A percentile compares a stretch with the other conserved stretches of the same genome.
Conservation (phyloP, 1,284 basidiomycete species). For the Hypsizygus ulmarius region DNA sequence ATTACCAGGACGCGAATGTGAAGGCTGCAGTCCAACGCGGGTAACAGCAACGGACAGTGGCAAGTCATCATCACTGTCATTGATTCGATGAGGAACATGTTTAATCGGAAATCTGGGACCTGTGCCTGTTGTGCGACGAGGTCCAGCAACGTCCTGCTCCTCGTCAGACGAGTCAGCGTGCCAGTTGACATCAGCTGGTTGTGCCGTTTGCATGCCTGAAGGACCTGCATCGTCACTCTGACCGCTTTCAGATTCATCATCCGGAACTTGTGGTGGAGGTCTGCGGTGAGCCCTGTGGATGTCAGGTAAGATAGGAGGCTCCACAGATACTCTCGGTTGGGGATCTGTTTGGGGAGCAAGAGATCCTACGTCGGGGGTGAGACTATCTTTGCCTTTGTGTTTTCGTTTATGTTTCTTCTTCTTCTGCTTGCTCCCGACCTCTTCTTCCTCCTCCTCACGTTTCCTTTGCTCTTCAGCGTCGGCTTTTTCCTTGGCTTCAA, state of each 20-base stretch:
- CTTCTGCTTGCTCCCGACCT: constrained; percentile 41
- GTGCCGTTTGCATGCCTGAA: constrained; percentile 1
- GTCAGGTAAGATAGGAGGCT: constrained; percentile 54
- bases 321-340: constrained; percentile 37
- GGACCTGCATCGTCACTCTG: constrained; percentile 38
- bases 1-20: constrained; percentile 23
- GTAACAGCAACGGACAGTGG: constrained; percentile 66
- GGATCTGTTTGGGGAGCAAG: constrained; percentile 11
- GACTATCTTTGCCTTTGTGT: constrained; percentile 32
- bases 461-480: constrained; percentile 50
- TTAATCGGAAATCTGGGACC: constrained; percentile 48
- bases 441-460: constrained; percentile 41
- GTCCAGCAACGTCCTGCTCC: constrained; percentile 39
- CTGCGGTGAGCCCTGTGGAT: constrained; percentile 45
- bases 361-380: constrained; percentile 12
- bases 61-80: constrained; percentile 70
- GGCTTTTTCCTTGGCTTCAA: constrained; percentile 60
- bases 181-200: constrained; percentile 42
- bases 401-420: constrained; percentile 47
- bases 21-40: constrained; percentile 44
- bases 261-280: constrained; percentile 43
- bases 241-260: constrained; percentile 54
- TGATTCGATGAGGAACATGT: constrained; percentile 22
- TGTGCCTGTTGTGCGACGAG: constrained; percentile 52
- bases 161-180: constrained; percentile 62